Conservation (phyloP, 73 alveolate genomes). For the Tetrahymena thermophila region DNA sequence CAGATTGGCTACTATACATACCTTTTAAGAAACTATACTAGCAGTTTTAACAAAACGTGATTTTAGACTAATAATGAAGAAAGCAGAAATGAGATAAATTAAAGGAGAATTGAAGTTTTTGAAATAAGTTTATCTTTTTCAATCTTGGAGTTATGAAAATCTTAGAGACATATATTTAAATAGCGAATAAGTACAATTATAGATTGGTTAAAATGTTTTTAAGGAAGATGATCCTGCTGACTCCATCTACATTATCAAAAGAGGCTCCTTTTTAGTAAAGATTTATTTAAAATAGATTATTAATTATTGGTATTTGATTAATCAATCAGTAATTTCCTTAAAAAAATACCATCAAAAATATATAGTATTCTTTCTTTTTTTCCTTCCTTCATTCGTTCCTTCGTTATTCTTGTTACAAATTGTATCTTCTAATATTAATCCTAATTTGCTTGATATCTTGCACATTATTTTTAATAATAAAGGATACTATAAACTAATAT, state of each 20-base stretch:
- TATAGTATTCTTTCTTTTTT: neutral
- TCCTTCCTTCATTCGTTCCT: too few relatives aligned
- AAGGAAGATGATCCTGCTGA: neutral
- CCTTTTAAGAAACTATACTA: neutral
- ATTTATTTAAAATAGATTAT: neutral
- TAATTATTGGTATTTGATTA: too few relatives aligned
- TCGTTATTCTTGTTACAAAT: too few relatives aligned
- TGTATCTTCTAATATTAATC: too few relatives aligned
- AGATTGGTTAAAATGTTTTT: neutral
- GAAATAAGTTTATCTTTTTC: neutral
- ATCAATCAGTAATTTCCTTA: neutral
- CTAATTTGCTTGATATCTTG: too few relatives aligned
- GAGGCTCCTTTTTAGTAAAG: neutral
- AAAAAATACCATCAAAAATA: neutral
- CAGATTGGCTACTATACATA: neutral
- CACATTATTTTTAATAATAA: neutral
- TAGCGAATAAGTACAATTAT: neutral
- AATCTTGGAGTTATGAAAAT: neutral
- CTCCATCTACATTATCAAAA: neutral
- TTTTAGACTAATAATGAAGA: neutral
- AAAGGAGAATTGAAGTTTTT: neutral
- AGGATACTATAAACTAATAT: too few relatives aligned
- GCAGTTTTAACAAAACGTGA: neutral
- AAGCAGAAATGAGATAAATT: neutral
- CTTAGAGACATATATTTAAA: neutral